These are phyloP conservation scores for Fusarium sterilihyphosum DNA, from an alignment of 2,329 filamentous ascomycete genomes.

Conservation along the genomic window DNA sequence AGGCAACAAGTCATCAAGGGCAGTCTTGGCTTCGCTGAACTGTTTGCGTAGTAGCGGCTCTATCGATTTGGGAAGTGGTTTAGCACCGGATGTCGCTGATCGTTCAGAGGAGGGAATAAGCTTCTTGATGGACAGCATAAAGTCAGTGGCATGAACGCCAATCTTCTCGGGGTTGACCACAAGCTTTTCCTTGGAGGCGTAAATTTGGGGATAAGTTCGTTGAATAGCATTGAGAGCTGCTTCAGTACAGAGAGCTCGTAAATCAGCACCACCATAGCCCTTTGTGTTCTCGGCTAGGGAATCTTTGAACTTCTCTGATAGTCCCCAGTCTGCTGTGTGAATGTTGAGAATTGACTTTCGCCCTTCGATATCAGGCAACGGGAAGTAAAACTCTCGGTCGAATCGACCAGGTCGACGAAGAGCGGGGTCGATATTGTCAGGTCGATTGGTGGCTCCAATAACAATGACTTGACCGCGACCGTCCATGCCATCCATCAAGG, in stretches of 20 bases:
- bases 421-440: slow-evolving; percentile 96
- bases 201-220: slow-evolving; percentile 95
- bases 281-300: slow-evolving; percentile 89
- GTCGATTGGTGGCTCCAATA: slow-evolving; percentile 97
- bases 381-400: slow-evolving; percentile 98
- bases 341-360: slow-evolving; percentile 92
- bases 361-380: slow-evolving; percentile 82
- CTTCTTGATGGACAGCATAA: slow-evolving; percentile 96
- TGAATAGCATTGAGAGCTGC: slow-evolving; percentile 96
- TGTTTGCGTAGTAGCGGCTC: slow-evolving; percentile 83
- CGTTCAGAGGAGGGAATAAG: slow-evolving; percentile 95
- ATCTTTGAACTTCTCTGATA: slow-evolving; percentile 81
- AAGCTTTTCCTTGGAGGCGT: slow-evolving; percentile 88
- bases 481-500: slow-evolving; percentile 98
- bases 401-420: slow-evolving; percentile 93
- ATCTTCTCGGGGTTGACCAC: slow-evolving; percentile 88
- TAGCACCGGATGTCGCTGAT: slow-evolving; percentile 84
- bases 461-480: slow-evolving; percentile 98
- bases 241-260: slow-evolving; percentile 94
- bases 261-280: slow-evolving; percentile 94
- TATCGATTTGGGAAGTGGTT: slow-evolving; percentile 80
- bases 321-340: slow-evolving; percentile 92
- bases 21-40: slow-evolving; percentile 72
- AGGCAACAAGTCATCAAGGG: slow-evolving; percentile 81
- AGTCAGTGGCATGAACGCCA: slow-evolving; percentile 89